Base-by-base conservation (phyloP, 352 stramenopile genomes). In the Albugo candida region DNA sequence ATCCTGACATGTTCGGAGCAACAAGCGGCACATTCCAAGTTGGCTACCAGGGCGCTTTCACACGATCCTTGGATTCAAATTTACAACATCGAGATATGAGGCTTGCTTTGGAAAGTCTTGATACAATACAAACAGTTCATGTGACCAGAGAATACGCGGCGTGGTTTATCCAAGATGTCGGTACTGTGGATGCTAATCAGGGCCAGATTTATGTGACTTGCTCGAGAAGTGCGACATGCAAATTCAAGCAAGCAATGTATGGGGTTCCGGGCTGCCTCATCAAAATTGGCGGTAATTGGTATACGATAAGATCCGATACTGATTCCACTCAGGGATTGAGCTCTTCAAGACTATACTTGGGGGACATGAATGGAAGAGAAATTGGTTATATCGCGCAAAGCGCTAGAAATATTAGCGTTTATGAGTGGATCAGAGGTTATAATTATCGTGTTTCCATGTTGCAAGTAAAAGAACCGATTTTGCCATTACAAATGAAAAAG, bases 391-490 rank as follows among this genome's bases (percentile, higher is more conserved):
- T 52, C 13, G 67, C 70, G 12, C 52, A 37, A 0, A 74, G 64
- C 0, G 19, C 63, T 10, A 74, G 53, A 0, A 51, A 51, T 6
- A 55, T 80, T 16, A 61, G 55, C 0, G 68, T 80, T 1, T 78
- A 71, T 39, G 71, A 84, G 47, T 87, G 71, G 75, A 64, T 65
- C 11, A 82, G 76, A 47, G 75, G 75, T 19, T 84, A 84, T 36
- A 45, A 65, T 1, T 87, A 70, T 70, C 64, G 58, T 3, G 70
- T 81, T 5, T 51, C 60, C 4, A 64, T 87, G 63, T 53, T 87
- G 11, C 55, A 48, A 11, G 57, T 84, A 11, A 42, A 51, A 12
- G 41, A 47, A 38, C 61, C 65, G 1, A 51, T 84, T 1, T 35
- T 13, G 2, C 78, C 77, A 35, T 42, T 84, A 21, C 60, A 59